A percentile compares a stretch with the other conserved stretches of the same genome.
These are phyloP conservation scores for Penicillium crystallinum DNA, from an alignment of 495 filamentous ascomycete genomes.

Conservation along the genomic window DNA sequence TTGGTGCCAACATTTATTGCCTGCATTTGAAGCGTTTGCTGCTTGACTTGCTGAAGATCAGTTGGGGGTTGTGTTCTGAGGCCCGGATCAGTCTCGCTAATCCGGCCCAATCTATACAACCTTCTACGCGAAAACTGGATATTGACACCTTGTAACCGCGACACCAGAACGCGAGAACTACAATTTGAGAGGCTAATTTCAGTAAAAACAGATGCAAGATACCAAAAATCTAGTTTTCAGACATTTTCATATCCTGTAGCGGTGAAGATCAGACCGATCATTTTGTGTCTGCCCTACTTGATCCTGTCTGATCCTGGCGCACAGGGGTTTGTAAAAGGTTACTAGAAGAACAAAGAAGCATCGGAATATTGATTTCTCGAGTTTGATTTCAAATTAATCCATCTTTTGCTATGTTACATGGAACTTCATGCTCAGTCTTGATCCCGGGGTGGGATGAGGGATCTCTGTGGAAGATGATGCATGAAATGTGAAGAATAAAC, in stretches of 20 bases:
- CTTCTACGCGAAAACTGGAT: not conserved
- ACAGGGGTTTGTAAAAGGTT: not conserved
- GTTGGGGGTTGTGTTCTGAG: not conserved
- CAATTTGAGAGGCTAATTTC: not conserved
- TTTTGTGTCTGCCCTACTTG: not conserved
- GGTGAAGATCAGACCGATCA: conserved; percentile 13
- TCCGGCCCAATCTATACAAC: conserved; percentile 10
- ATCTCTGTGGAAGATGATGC: conserved; percentile 1
- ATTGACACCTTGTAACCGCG: not conserved
- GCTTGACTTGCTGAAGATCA: conserved; percentile 9
- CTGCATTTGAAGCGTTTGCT: not conserved
- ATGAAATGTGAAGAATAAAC: conserved; percentile 3
- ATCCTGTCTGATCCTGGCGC: conserved; percentile 13
- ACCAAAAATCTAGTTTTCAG: not conserved
- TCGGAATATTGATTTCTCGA: not conserved
- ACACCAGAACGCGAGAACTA: not conserved
- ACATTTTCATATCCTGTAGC: not conserved
- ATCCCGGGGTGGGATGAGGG: not conserved
- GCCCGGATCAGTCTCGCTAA: conserved; percentile 10
- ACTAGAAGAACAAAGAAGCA: not conserved
- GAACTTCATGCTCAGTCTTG: conserved; percentile 6
- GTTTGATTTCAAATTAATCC: not conserved
- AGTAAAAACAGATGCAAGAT: not conserved
- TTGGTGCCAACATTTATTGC: not conserved
- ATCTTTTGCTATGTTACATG: conserved; percentile 15